Evolutionary conservation across 192 early-diverging fungal genomes (phyloP).

Genomic region (Coemansia sp.): DNA sequence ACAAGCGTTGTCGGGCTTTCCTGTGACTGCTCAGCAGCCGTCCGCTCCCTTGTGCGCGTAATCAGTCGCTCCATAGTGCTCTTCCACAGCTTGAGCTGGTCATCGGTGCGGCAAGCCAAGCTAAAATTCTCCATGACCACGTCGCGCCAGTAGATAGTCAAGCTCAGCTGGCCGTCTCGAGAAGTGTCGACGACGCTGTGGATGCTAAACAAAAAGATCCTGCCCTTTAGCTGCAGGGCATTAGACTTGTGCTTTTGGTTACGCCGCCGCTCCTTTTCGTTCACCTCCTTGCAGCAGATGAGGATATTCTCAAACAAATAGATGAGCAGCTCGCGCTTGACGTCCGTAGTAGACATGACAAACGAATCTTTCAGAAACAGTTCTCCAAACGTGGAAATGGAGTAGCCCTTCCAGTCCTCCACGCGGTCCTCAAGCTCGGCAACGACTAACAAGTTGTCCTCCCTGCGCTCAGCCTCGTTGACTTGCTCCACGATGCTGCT

Average conservation of each 20-base stretch:
- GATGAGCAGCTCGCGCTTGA: slow-evolving; percentile 78
- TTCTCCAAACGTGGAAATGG: slow-evolving; percentile 71
- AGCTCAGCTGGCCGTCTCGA: slow-evolving; percentile 44
- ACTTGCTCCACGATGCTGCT: slow-evolving; percentile 84
- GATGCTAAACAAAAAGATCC: slow-evolving; percentile 84
- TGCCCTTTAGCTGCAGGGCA: slow-evolving; percentile 74
- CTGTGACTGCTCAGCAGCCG: slow-evolving; percentile 11
- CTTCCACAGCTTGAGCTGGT: slow-evolving; percentile 92
- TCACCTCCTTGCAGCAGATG: slow-evolving; percentile 88
- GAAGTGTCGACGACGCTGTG: slow-evolving; percentile 67
- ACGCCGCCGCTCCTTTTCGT: slow-evolving; percentile 64
- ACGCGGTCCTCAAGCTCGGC: slow-evolving; percentile 78
- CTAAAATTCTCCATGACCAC: slow-evolving; percentile 80
- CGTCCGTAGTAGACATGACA: slow-evolving; percentile 73
- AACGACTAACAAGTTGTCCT: slow-evolving; percentile 82
- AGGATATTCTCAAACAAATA: slow-evolving; percentile 94
- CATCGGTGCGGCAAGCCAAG: slow-evolving; percentile 85
- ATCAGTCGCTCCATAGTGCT: slow-evolving; percentile 71
- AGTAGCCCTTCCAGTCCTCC: slow-evolving; percentile 89
- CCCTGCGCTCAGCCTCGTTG: slow-evolving; percentile 87
- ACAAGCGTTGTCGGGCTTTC: slow-evolving; percentile 6
- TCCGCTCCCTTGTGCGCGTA: slow-evolving; percentile 53
- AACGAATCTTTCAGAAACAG: slow-evolving; percentile 87
- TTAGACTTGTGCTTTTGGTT: slow-evolving; percentile 45
- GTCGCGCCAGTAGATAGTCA: slow-evolving; percentile 87